Evolutionary conservation across 2,329 filamentous ascomycete genomes (phyloP).

Genomic region (Calonectria honghensis): DNA sequence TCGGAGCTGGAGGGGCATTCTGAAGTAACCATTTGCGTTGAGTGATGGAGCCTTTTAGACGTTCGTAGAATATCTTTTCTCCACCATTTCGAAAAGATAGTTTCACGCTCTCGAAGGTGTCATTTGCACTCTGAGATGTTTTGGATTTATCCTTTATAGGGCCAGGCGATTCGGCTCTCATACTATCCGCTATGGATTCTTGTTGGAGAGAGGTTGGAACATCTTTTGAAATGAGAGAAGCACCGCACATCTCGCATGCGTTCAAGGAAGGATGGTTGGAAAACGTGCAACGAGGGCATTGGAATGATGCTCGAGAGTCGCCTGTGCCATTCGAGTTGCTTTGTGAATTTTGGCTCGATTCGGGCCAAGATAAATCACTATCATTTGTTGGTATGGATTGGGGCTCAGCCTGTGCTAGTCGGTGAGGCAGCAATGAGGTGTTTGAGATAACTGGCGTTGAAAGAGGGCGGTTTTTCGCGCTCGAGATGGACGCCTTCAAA

Average conservation of each 20-base stretch:
- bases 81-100: slow-evolving; percentile 93
- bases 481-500: slow-evolving; percentile 89
- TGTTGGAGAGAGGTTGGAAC: slow-evolving; percentile 59
- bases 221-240: slow-evolving; percentile 78
- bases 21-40: slow-evolving; percentile 97
- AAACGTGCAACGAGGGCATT: slow-evolving; percentile 94
- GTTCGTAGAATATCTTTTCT: slow-evolving; percentile 91
- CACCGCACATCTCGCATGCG: slow-evolving; percentile 94
- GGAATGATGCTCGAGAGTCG: slow-evolving; percentile 65
- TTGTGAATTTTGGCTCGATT: neutral
- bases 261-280: slow-evolving; percentile 91
- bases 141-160: slow-evolving; percentile 73
- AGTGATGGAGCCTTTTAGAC: slow-evolving; percentile 89
- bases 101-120: slow-evolving; percentile 86
- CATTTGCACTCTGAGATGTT: slow-evolving; percentile 61
- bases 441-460: slow-evolving; percentile 41
- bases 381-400: slow-evolving; percentile 39
- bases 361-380: slow-evolving; percentile 27
- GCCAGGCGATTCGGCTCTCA: slow-evolving; percentile 84
- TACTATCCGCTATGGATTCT: slow-evolving; percentile 60
- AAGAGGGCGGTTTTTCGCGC: slow-evolving; percentile 74
- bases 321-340: slow-evolving; percentile 29
- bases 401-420: slow-evolving; percentile 49
- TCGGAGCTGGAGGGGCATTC: slow-evolving; percentile 90
- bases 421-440: slow-evolving; percentile 56